Percentiles rank a stretch among this genome's conserved stretches.
phyloP scores from a whole-genome alignment of 1,284 basidiomycete species.

The Leucoagaricus sp. region DNA sequence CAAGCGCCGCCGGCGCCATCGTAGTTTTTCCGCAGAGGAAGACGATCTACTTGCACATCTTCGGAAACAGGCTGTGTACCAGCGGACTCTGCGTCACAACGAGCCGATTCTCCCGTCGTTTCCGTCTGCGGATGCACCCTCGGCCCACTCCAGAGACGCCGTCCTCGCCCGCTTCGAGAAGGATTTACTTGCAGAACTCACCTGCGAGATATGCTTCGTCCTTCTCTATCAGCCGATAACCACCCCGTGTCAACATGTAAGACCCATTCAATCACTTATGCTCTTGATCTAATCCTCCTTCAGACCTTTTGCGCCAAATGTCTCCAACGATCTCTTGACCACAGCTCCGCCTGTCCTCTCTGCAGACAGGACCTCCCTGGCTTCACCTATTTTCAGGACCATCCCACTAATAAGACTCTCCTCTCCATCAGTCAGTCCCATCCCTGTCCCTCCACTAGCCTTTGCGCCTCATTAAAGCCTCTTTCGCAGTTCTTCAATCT shows the following conservation, averaged over 20 bases:
- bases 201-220: constrained; percentile 90
- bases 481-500: constrained; percentile 55
- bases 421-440: constrained; percentile 64
- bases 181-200: constrained; percentile 73
- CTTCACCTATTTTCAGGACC: constrained; percentile 82
- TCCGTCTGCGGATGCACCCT: constrained; percentile 20
- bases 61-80: constrained; percentile 26
- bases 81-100: constrained; percentile 30
- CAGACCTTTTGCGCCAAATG: constrained; percentile 92
- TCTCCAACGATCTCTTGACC: constrained; percentile 87
- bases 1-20: constrained; percentile 32
- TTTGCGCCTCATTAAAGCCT: constrained; percentile 9
- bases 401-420: constrained; percentile 68
- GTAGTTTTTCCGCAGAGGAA: constrained; percentile 19
- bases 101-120: constrained; percentile 23
- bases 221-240: constrained; percentile 87
- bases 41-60: constrained; percentile 40
- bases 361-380: constrained; percentile 80
- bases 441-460: constrained; percentile 4
- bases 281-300: constrained; percentile 20
- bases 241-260: constrained; percentile 90
- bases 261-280: constrained; percentile 30
- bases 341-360: constrained; percentile 80
- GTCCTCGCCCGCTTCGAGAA: constrained; percentile 55
- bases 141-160: constrained; percentile 24